Conservation (phyloP, 2,329 filamentous ascomycete genomes). For the Thielaviopsis cerberus region DNA sequence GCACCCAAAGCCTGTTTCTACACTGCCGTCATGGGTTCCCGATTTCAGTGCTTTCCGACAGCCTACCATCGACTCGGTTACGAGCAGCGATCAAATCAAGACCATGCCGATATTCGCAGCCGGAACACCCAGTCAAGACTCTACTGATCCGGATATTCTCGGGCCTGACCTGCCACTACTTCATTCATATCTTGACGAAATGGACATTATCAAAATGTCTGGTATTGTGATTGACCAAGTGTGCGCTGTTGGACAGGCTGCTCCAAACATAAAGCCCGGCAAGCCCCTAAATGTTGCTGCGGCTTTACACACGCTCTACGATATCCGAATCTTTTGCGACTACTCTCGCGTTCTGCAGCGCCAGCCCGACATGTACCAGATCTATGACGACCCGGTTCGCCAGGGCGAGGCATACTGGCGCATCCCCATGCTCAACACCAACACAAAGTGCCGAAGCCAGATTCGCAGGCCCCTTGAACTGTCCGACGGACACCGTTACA, state of each 20-base stretch:
- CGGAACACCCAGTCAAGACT: neutral
- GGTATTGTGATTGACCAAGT: constrained; percentile 2
- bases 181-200: neutral
- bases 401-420: neutral
- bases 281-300: neutral
- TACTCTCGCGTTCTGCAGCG: neutral
- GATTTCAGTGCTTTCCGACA: constrained; percentile 1
- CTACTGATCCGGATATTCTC: neutral
- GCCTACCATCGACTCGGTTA: constrained; percentile 2
- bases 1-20: neutral
- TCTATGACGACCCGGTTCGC: neutral
- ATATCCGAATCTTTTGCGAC: constrained; percentile 1
- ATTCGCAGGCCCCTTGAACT: neutral
- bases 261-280: neutral
- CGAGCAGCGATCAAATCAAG: neutral
- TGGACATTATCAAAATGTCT: constrained; percentile 3
- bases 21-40: constrained; percentile 4
- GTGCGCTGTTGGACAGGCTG: neutral
- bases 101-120: neutral
- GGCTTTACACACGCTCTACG: neutral
- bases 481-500: neutral
- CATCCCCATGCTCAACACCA: neutral
- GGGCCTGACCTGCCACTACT: constrained; percentile 1
- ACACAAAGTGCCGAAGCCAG: neutral
- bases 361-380: constrained; percentile 3